These are phyloP conservation scores for Dactylonectria macrodidyma DNA, from an alignment of 2,329 filamentous ascomycete species.

Conservation along the genomic window DNA sequence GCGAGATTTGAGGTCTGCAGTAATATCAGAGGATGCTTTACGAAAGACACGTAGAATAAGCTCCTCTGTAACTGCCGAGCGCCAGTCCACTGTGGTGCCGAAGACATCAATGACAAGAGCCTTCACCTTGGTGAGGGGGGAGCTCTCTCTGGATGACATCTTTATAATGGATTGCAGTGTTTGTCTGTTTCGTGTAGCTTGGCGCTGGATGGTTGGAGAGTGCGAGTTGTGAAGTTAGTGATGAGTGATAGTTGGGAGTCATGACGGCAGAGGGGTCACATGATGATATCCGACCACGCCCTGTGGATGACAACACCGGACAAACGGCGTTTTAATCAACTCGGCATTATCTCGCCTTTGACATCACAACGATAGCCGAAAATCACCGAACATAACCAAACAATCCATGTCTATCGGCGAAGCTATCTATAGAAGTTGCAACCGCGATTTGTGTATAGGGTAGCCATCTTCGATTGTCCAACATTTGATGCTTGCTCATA, in stretches of 20 bases:
- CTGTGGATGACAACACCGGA: constrained; percentile 29
- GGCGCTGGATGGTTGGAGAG: background rate
- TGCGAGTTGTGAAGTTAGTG: background rate
- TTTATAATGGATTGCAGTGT: background rate
- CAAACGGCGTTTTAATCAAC: background rate
- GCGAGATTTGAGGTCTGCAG: constrained; percentile 62
- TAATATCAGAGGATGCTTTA: constrained; percentile 64
- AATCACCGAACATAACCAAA: background rate
- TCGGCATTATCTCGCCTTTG: background rate
- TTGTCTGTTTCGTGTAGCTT: background rate
- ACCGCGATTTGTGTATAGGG: background rate
- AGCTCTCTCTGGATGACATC: constrained; percentile 46
- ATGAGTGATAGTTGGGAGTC: background rate
- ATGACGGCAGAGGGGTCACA: constrained; percentile 31
- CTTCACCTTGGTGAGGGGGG: constrained; percentile 58
- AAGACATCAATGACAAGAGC: constrained; percentile 84
- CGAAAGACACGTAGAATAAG: constrained; percentile 66
- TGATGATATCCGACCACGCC: constrained; percentile 34
- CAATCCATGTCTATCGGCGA: background rate
- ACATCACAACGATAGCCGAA: background rate
- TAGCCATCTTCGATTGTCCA: background rate
- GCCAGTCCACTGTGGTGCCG: constrained; percentile 87
- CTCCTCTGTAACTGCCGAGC: constrained; percentile 73
- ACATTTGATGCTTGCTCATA: background rate
- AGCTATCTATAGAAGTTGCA: background rate